phyloP scores from a whole-genome alignment of 352 stramenopile genomes.

The Phytopythium aichiense region DNA sequence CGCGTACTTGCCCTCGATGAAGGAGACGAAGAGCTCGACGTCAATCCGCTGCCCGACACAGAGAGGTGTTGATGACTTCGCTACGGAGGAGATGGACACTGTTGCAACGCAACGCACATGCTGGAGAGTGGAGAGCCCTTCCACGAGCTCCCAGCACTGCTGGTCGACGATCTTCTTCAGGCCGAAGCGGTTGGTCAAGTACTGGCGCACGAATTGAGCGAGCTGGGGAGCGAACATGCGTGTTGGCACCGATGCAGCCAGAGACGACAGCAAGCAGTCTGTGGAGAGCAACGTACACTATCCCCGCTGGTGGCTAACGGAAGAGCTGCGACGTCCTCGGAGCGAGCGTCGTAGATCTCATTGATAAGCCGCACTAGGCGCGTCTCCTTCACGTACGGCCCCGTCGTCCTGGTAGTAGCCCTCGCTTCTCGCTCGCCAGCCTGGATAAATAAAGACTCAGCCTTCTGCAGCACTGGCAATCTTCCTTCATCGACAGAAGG shows the following conservation, averaged over 20 bases:
- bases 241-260: neutral
- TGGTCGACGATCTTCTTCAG: conserved; percentile 58
- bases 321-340: conserved; percentile 16
- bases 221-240: conserved; percentile 20
- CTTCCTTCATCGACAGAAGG: too few relatives aligned
- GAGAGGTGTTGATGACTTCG: neutral
- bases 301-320: neutral
- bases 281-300: conserved; percentile 8
- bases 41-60: conserved; percentile 29
- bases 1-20: conserved; percentile 50
- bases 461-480: neutral
- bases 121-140: conserved; percentile 35
- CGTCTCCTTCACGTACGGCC: conserved; percentile 39
- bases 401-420: neutral
- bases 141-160: conserved; percentile 51
- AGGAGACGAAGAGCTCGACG: conserved; percentile 53
- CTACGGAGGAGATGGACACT: neutral
- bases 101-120: conserved; percentile 28
- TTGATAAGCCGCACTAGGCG: conserved; percentile 52
- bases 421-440: neutral
- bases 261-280: neutral
- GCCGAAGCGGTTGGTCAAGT: conserved; percentile 66
- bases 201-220: conserved; percentile 40
- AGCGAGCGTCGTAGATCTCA: conserved; percentile 65
- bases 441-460: neutral